phyloP scores from a whole-genome alignment of 345 rosid genomes.

The Lenwebbia sp. region DNA sequence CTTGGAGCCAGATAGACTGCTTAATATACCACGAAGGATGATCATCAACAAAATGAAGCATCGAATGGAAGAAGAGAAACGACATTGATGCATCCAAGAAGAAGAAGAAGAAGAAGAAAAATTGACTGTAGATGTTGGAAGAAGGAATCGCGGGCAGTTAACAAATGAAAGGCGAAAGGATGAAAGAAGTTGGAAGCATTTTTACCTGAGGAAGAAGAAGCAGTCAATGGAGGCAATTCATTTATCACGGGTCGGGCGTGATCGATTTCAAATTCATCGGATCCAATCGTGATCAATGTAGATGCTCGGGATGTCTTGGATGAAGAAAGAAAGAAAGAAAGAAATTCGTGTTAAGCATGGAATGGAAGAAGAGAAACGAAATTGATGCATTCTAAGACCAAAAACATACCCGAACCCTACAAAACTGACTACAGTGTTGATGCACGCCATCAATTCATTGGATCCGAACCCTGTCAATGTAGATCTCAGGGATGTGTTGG shows the following conservation, averaged over 20 bases:
- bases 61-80: background rate
- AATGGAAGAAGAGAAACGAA: too few species aligned
- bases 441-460: background rate
- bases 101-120: too few species aligned
- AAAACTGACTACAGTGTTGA: too few species aligned
- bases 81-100: too few species aligned
- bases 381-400: too few species aligned
- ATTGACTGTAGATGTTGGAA: too few species aligned
- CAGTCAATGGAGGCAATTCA: background rate
- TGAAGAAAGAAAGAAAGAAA: too few species aligned
- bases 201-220: background rate
- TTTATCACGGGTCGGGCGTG: accelerated
- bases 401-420: background rate
- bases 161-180: background rate
- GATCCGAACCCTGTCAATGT: background rate
- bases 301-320: too few species aligned
- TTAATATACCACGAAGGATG: too few species aligned
- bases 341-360: background rate
- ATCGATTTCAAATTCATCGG: background rate
- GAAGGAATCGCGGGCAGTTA: accelerated
- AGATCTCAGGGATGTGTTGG: accelerated
- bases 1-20: background rate
- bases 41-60: background rate
- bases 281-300: too few species aligned
- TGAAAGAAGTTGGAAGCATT: background rate